Percentiles rank a stretch among this genome's conserved stretches.
phyloP scores from a whole-genome alignment of 1,284 basidiomycete species.

The Melampsora occidentalis region DNA sequence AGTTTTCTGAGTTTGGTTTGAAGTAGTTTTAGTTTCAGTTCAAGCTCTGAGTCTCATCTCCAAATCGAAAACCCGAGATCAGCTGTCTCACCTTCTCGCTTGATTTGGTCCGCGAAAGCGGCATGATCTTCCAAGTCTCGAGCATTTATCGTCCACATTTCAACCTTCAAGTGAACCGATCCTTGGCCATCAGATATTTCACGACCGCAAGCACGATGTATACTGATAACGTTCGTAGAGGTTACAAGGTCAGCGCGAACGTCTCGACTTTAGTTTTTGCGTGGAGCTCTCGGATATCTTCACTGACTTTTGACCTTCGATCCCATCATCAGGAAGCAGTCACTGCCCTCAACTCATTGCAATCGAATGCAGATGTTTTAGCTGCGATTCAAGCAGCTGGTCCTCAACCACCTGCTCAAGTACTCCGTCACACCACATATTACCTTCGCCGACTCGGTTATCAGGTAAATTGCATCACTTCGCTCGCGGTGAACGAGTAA shows the following conservation, averaged over 20 bases:
- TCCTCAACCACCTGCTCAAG: constrained; percentile 9
- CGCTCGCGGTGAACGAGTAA: not conserved
- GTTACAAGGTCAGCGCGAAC: not conserved
- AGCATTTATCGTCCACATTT: too few relatives aligned
- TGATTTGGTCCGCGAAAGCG: too few relatives aligned
- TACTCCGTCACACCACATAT: constrained; percentile 61
- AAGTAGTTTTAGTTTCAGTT: too few relatives aligned
- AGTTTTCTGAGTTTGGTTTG: too few relatives aligned
- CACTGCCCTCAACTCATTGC: constrained; percentile 80
- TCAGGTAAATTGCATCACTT: constrained; percentile 70
- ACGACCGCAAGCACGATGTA: not conserved
- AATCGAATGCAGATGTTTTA: constrained; percentile 54
- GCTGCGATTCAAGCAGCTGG: constrained; percentile 37
- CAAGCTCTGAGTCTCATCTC: too few relatives aligned
- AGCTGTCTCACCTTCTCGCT: too few relatives aligned
- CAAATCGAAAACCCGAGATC: too few relatives aligned
- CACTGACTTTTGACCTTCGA: not conserved
- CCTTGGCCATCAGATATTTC: too few relatives aligned
- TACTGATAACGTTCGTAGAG: not conserved
- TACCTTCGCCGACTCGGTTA: constrained; percentile 81
- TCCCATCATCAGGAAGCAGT: constrained; percentile 68
- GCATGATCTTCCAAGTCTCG: too few relatives aligned
- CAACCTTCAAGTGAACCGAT: too few relatives aligned
- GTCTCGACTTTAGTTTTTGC: not conserved
- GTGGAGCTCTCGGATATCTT: too few relatives aligned